Conservation (phyloP, 1,284 basidiomycete species). For the Apiotrichum akiyoshidainum region DNA sequence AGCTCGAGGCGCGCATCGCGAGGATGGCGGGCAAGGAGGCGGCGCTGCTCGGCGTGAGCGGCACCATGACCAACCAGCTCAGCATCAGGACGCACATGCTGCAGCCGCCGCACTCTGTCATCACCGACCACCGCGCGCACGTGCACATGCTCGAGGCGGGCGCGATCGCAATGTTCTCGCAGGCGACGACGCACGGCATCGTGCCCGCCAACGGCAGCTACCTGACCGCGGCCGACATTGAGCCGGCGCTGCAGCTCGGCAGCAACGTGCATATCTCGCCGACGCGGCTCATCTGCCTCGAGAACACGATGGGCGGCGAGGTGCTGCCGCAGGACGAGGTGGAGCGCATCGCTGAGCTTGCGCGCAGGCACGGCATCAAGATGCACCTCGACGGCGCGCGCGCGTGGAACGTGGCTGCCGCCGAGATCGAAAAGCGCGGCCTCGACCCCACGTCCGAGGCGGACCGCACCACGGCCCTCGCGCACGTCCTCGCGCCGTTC, state of each 20-base stretch:
- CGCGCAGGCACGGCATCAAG: slow-evolving; percentile 63
- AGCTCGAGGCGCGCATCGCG: slow-evolving; percentile 75
- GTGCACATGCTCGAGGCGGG: slow-evolving; percentile 66
- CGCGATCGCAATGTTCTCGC: slow-evolving; percentile 86
- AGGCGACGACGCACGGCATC: slow-evolving; percentile 62
- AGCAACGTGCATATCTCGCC: slow-evolving; percentile 74
- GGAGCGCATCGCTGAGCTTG: slow-evolving; percentile 73
- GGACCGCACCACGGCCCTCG: slow-evolving; percentile 52
- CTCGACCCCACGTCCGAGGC: slow-evolving; percentile 51
- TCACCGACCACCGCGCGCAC: slow-evolving; percentile 81
- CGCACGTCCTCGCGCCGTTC: slow-evolving; percentile 81
- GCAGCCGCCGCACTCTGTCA: slow-evolving; percentile 73
- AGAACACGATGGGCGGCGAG: slow-evolving; percentile 89
- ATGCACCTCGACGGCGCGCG: slow-evolving; percentile 92
- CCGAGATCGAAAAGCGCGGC: slow-evolving; percentile 62
- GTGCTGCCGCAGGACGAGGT: slow-evolving; percentile 91
- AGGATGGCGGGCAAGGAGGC: slow-evolving; percentile 72
- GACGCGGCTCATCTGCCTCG: slow-evolving; percentile 75
- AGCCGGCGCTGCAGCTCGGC: slow-evolving; percentile 64
- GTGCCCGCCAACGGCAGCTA: slow-evolving; percentile 56
- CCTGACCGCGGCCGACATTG: slow-evolving; percentile 75
- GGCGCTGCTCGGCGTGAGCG: slow-evolving; percentile 74
- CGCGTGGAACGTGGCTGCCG: slow-evolving; percentile 83
- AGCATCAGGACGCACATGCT: slow-evolving; percentile 78
- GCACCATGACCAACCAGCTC: slow-evolving; percentile 84